These are phyloP conservation scores for Apiotrichum laibachii DNA, from an alignment of 1,284 basidiomycete species.

Conservation along the genomic window DNA sequence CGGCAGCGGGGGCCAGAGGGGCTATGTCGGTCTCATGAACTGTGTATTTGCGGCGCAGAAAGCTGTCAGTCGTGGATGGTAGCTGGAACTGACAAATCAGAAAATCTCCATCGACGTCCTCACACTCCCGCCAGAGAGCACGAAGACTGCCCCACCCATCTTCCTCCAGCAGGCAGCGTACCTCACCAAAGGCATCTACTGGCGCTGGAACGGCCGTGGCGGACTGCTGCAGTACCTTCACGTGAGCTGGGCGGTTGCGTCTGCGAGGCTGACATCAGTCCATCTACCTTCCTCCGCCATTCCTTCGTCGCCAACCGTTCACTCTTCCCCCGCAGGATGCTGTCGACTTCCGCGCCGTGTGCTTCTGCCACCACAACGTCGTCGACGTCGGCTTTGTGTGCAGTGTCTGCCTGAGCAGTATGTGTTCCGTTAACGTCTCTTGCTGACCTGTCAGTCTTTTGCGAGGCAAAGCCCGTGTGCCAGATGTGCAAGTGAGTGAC, in stretches of 20 bases:
- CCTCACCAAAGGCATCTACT: slow-evolving; percentile 90
- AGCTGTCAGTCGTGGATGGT: too few species aligned
- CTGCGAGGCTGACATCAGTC: slow-evolving; percentile 58
- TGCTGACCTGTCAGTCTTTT: slow-evolving; percentile 65
- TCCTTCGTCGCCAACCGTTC: slow-evolving; percentile 68
- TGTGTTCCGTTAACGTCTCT: slow-evolving; percentile 34
- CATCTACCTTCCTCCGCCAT: slow-evolving; percentile 81
- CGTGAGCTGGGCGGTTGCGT: slow-evolving; percentile 53
- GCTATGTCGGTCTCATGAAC: slow-evolving; percentile 92
- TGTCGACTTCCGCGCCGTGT: slow-evolving; percentile 94
- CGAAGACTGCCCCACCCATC: slow-evolving; percentile 66
- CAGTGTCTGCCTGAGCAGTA: slow-evolving; percentile 91
- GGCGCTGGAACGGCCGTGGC: slow-evolving; percentile 66
- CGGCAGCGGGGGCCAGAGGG: slow-evolving; percentile 34
- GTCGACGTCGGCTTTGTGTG: slow-evolving; percentile 98
- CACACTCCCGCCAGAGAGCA: slow-evolving; percentile 70
- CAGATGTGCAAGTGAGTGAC: slow-evolving; percentile 73
- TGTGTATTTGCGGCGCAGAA: slow-evolving; percentile 99
- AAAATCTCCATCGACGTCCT: slow-evolving; percentile 95
- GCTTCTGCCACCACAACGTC: slow-evolving; percentile 97
- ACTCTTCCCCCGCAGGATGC: slow-evolving; percentile 88
- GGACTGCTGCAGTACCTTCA: slow-evolving; percentile 84
- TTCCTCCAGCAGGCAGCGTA: slow-evolving; percentile 97
- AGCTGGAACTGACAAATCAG: slow-evolving; percentile 55
- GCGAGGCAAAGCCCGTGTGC: slow-evolving; percentile 86